These are phyloP conservation scores for Boletus tylopilopsis DNA, from an alignment of 768 basidiomycete species.

Conservation along the genomic window DNA sequence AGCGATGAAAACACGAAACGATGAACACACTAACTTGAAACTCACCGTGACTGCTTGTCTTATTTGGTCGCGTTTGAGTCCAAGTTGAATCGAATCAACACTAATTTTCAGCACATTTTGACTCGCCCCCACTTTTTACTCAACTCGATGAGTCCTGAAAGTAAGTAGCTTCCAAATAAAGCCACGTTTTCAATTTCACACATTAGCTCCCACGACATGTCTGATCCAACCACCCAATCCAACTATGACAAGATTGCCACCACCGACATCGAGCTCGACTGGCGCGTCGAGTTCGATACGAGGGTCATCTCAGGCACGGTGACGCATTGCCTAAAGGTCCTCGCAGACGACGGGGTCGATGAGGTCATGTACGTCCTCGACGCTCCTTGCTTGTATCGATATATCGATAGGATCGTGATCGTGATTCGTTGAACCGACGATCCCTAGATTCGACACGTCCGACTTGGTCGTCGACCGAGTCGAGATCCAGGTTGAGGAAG, in stretches of 20 bases:
- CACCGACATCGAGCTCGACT: constrained; percentile 68
- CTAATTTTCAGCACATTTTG: no score
- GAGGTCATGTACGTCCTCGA: constrained; percentile 52
- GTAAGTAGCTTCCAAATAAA: no score
- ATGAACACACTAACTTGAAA: no score
- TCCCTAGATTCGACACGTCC: constrained; percentile 65
- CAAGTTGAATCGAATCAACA: no score
- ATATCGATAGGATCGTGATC: not conserved
- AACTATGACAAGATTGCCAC: constrained; percentile 72
- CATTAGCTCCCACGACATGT: no score
- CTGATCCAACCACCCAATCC: constrained; percentile 53
- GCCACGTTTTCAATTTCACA: no score
- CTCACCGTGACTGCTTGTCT: no score
- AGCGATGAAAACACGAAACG: no score
- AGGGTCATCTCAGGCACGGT: constrained; percentile 63
- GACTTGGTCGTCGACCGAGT: constrained; percentile 53
- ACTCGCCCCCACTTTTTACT: no score
- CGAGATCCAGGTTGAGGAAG: not conserved
- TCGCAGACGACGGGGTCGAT: constrained; percentile 40
- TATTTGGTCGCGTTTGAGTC: no score
- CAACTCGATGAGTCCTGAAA: no score
- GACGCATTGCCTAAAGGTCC: constrained; percentile 54
- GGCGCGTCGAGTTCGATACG: constrained; percentile 70
- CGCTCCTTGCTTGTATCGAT: no score
- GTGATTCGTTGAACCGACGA: not conserved